Evolutionary conservation across 1,284 basidiomycete genomes (phyloP), one percentile per base, ranked within the genome.

Genomic region (Leccinum fuscescens): DNA sequence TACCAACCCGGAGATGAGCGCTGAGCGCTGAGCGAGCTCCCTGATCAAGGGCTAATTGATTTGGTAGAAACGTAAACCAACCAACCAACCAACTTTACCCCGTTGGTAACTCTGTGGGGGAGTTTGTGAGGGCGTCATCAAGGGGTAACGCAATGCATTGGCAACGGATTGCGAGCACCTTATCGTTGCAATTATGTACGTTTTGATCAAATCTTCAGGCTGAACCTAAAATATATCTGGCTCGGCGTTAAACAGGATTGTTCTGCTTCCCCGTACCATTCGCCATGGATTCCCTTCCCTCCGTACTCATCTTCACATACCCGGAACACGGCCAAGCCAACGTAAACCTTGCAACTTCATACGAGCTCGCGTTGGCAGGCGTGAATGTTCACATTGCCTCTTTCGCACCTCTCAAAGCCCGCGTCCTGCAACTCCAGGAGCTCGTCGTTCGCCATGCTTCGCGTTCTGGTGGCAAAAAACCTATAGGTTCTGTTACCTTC

Each of bases 271-370:
- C 15, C 31, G 33, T 33, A 33, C 17, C n/a, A 20, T n/a, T 14
- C 2, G n/a, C 17, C 31, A 62, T 64, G 49, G 22, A 6, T 35
- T 42, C 22, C 12, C 31, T 22, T 6, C 54, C 58, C 6, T 48
- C 49, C 6, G 63, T 54, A 4, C 63, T 64, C 35, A 22, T 63
- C 20, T 55, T 54, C 9, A 58, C 62, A n/a, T 65, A 48, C 24
- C 27, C 64, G 4, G 60, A 64, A 46, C 42, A 58, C 6, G 64
- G 64, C 3, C 55, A 62, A 55, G 44, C 60, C 48, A 65, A 63
- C n/a, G 54, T 58, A 2, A 65, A 50, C 31, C 64, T 64, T 12
- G 63, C 62, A 17, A 64, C 20, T 33, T 37, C 62, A 12, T 64
- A 64, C 3, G 62, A 65, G 12, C 62, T 64, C 6, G 55, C 59